Percentiles rank a stretch among this genome's conserved stretches.
These are phyloP conservation scores for Kodamaea hsintzibuensis DNA, from an alignment of 805 yeast species.

Conservation along the genomic window DNA sequence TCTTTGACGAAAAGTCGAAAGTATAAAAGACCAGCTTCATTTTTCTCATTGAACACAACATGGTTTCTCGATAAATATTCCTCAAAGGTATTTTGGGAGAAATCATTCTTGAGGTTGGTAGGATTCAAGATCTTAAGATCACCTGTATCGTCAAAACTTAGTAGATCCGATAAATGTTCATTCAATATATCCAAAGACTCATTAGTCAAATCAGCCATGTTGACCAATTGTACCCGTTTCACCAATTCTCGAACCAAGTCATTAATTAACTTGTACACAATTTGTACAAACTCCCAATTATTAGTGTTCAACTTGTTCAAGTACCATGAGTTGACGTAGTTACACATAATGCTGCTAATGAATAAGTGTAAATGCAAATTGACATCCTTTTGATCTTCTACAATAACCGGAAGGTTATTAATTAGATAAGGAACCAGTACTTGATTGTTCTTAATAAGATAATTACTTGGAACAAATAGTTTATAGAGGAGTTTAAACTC, in stretches of 20 bases:
- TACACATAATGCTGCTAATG: constrained; percentile 27
- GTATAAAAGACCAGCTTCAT: constrained; percentile 16
- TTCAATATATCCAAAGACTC: constrained; percentile 24
- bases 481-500: constrained; percentile 35
- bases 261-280: constrained; percentile 26
- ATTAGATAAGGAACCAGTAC: constrained; percentile 27
- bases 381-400: constrained; percentile 19
- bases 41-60: not conserved
- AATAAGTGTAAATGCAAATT: constrained; percentile 41
- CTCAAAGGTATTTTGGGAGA: not conserved
- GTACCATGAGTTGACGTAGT: constrained; percentile 18
- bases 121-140: not conserved
- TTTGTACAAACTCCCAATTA: constrained; percentile 28
- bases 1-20: constrained; percentile 24
- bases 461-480: constrained; percentile 36
- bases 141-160: constrained; percentile 11
- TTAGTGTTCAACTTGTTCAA: constrained; percentile 29
- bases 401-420: constrained; percentile 29
- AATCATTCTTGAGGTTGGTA: constrained; percentile 1
- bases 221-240: constrained; percentile 16
- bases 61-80: constrained; percentile 8
- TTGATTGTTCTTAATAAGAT: constrained; percentile 30
- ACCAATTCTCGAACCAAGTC: constrained; percentile 26
- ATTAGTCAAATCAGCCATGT: constrained; percentile 20
- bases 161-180: constrained; percentile 21